Conservation (phyloP, 129 eudicot species). For the Flaveria linearis region DNA sequence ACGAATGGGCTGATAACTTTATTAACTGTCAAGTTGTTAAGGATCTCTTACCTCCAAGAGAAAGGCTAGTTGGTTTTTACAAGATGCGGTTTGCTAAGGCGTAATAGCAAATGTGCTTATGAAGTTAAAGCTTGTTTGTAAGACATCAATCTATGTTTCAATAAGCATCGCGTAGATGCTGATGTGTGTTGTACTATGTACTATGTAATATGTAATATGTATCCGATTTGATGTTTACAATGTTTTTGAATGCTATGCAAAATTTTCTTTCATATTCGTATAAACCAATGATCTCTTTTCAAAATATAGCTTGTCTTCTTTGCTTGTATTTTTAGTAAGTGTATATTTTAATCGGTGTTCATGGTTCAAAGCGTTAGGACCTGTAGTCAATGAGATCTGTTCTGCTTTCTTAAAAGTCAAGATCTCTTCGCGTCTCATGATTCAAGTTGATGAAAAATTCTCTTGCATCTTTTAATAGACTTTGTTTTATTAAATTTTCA, state of each 20-base stretch:
- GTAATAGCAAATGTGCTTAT: not conserved
- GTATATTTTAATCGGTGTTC: not conserved
- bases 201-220: not conserved
- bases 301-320: not conserved
- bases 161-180: not conserved
- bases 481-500: too few relatives aligned
- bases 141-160: constrained; percentile 12
- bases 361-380: not conserved
- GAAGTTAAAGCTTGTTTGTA: not conserved
- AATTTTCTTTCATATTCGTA: not conserved
- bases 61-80: not conserved
- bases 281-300: not conserved
- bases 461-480: too few relatives aligned
- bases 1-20: constrained; percentile 30
- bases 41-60: constrained; percentile 36
- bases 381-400: not conserved
- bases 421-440: too few relatives aligned
- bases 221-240: not conserved
- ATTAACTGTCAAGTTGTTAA: constrained; percentile 21
- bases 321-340: not conserved
- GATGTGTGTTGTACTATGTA: not conserved
- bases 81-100: constrained; percentile 18
- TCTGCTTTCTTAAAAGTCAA: not conserved
- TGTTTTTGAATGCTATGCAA: not conserved
- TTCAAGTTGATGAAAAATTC: too few relatives aligned